Percentiles rank a stretch among this genome's conserved stretches.
These are phyloP conservation scores for Aspergillus wentii DNA, from an alignment of 495 filamentous ascomycete species.

Conservation along the genomic window DNA sequence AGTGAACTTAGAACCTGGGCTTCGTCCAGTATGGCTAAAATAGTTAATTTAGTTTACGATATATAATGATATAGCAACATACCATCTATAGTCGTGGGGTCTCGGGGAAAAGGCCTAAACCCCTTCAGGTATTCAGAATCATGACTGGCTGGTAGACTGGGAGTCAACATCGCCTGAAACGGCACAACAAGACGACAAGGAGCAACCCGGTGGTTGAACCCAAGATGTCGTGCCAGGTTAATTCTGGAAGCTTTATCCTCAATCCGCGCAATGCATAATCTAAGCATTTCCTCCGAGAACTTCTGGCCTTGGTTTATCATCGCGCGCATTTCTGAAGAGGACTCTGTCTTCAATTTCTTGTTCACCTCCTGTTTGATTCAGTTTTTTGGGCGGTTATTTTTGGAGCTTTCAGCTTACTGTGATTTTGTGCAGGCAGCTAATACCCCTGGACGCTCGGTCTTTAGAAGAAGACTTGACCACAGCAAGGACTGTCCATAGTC, in stretches of 20 bases:
- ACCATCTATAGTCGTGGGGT: conserved; percentile 56
- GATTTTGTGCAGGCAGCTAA: conserved; percentile 44
- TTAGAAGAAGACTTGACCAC: conserved; percentile 59
- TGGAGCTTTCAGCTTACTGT: conserved; percentile 21
- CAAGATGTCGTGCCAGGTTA: conserved; percentile 67
- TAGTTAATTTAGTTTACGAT: conserved; percentile 35
- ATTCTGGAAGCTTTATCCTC: conserved; percentile 66
- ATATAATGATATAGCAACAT: conserved; percentile 14
- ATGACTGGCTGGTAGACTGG: conserved; percentile 71
- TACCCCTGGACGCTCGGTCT: conserved; percentile 42
- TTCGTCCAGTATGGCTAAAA: conserved; percentile 66
- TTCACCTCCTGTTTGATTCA: conserved; percentile 34
- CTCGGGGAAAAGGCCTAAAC: conserved; percentile 78
- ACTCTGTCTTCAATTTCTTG: conserved; percentile 40
- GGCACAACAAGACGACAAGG: conserved; percentile 85
- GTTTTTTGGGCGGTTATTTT: neutral
- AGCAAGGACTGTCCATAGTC: conserved; percentile 88
- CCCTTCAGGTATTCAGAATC: conserved; percentile 60
- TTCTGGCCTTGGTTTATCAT: conserved; percentile 76
- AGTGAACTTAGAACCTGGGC: conserved; percentile 87
- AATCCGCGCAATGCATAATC: conserved; percentile 69
- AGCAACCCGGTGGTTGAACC: conserved; percentile 77
- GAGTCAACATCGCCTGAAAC: conserved; percentile 76
- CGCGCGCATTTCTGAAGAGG: conserved; percentile 51
- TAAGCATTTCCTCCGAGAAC: conserved; percentile 76